Base-by-base conservation (phyloP, 345 rosid genomes). In the Ceriops decandra region DNA sequence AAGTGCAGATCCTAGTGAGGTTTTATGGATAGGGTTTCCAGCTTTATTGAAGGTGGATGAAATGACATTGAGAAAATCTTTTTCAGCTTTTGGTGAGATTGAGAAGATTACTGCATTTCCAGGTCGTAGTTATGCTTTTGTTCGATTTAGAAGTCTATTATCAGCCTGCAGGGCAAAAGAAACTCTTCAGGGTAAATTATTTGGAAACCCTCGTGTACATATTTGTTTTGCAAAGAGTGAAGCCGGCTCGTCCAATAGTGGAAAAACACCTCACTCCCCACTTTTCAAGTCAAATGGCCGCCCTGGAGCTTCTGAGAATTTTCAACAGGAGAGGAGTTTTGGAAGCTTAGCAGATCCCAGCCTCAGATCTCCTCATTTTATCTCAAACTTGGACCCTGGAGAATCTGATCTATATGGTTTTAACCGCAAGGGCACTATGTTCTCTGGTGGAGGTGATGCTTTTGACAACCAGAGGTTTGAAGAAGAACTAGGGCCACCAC, bases 61-160 rank as follows among this genome's bases (percentile, higher is more conserved):
- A 68, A 59, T 62, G 56, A 81, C 85, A 76, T 82, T 93, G 80
- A 82, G 90, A 74, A 85, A 87, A 72, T 92, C 90, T 26, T 91
- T 93, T 76, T 84, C 90, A 5, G 91, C 96, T 32, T 93, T 87
- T 70, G 98, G 98, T 72, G 98, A 93, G 73, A 77, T 91, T 70
- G 89, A 86, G 52, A 93, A 85, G 82, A 84, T 93, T 49, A 83
- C 95, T 22, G 85, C 82, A 64, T 89, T 93, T 79, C 96, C 97
- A 33, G 97, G 98, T 64, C 97, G 97, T 63, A 93, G 96, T 78
- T 93, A 91, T 82, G 98, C 98, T 68, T 93, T 93, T 80, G 92
- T 93, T 75, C 90, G 83, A 32, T 93, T 87, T 80, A 81, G 83
- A 71, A 82, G 72, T 74, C 20, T 82, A 64, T 68, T 64, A 16